Percentiles rank a stretch among this genome's conserved stretches.
These are phyloP conservation scores for Cryptococcus wingfieldii DNA, from an alignment of 1,284 basidiomycete species.

Conservation along the genomic window DNA sequence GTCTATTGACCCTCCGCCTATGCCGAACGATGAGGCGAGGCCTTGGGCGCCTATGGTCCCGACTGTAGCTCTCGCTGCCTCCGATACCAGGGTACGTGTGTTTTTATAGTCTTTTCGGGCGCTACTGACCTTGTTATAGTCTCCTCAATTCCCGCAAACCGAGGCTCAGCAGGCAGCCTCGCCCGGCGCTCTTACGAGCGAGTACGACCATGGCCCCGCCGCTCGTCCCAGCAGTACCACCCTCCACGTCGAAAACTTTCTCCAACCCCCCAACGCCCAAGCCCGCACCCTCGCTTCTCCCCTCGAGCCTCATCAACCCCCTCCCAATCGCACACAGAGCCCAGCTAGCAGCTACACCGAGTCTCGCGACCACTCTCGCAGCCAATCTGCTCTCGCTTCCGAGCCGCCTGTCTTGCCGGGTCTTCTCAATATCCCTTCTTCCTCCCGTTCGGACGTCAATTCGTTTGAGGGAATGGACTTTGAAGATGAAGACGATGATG, in stretches of 20 bases:
- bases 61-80: too few species aligned
- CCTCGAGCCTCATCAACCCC: not conserved
- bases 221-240: constrained; percentile 38
- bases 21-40: constrained; percentile 22
- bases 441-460: constrained; percentile 13
- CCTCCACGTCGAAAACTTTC: constrained; percentile 35
- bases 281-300: constrained; percentile 6
- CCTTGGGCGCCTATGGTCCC: too few species aligned
- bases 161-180: too few species aligned
- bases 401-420: not conserved
- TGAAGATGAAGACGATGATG: constrained; percentile 14
- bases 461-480: constrained; percentile 12
- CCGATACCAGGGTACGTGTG: too few species aligned
- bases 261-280: constrained; percentile 25
- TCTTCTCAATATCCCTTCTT: not conserved
- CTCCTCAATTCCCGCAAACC: too few species aligned
- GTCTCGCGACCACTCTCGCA: not conserved
- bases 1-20: constrained; percentile 47
- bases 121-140: too few species aligned
- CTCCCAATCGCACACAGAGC: constrained; percentile 13
- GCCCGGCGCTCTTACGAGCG: too few species aligned
- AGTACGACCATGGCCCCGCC: not conserved
- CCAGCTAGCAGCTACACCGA: constrained; percentile 21
- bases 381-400: not conserved
- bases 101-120: too few species aligned